Base-by-base conservation (phyloP, 2,329 filamentous ascomycete species). In the Aspergillus sergii region DNA sequence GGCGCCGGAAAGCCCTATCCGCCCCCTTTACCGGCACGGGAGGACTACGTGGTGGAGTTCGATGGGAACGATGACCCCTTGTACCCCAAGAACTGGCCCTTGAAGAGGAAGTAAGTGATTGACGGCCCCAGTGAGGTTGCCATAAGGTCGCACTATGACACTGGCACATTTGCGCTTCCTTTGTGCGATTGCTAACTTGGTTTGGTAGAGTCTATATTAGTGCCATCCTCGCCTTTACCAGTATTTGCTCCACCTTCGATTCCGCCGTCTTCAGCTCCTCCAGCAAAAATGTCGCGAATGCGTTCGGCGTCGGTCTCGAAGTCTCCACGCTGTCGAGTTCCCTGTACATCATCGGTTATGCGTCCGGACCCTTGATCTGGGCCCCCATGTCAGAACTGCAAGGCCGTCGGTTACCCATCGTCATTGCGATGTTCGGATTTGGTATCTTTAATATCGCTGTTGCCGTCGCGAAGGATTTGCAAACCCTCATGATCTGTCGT, bases 181-280 rank as follows among this genome's bases (percentile, higher is more conserved):
- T 28, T 28, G 1, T 28, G 7, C 26, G 0, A 1, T 28, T 28
- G 26, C 26, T 28, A 7, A 28, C 1, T 7, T 30, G 23, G 2
- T 16, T 10, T 5, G 14, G 2, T 39, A 77, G 12, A 78, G 72
- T 53, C 8, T 63, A 62, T 54, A 63, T 62, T 30, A 66, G 66
- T 48, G 56, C 55, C 26, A 68, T 68, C 23, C 64, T 68, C 26
- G 63, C 64, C 32, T 70, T 65, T n/a, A 61, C 64, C 36, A 60
- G 67, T 48, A 63, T 67, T 34, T 68, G 66, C 43, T 85, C 81
- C 51, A 82, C 83, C 1, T 85, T 85, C 61, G 80, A 80, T 1
- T 75, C 72, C 2, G 88, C 86, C 75, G 87, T 92, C 71, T 92
- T 91, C 78, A 90, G 88, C 3, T 79, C 86, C 32, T 88, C 88